These are phyloP conservation scores for Begonia peltatifolia DNA, from an alignment of 306 rosid species.

Conservation along the genomic window DNA sequence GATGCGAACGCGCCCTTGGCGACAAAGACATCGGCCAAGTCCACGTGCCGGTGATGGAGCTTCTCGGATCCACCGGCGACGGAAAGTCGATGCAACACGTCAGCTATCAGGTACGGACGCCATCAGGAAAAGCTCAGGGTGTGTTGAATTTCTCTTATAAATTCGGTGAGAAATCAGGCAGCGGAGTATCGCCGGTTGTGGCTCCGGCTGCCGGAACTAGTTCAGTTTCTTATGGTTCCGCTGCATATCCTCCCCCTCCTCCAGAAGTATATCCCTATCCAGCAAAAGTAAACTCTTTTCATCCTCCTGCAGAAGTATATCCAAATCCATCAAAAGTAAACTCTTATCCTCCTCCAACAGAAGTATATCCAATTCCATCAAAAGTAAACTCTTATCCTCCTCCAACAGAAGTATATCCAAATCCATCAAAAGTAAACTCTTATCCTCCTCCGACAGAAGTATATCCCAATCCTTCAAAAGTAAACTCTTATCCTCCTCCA, in stretches of 20 bases:
- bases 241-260: constrained; percentile 9
- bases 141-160: constrained; percentile 33
- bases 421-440: too few species aligned
- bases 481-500: neutral
- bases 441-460: too few species aligned
- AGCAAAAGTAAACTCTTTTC: constrained; percentile 9
- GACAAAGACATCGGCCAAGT: constrained; percentile 44
- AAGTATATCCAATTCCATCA: neutral
- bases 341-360: neutral
- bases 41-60: constrained; percentile 40
- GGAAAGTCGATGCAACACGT: constrained; percentile 16
- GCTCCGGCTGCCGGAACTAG: constrained; percentile 9
- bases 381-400: too few species aligned
- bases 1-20: constrained; percentile 34
- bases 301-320: constrained; percentile 7
- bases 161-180: constrained; percentile 9
- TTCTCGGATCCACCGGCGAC: constrained; percentile 24
- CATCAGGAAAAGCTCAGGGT: constrained; percentile 48
- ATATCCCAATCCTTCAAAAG: neutral
- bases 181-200: neutral
- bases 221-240: too few species aligned
- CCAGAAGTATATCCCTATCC: neutral
- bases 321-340: constrained; percentile 1
- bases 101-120: constrained; percentile 39
- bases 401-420: too few species aligned